phyloP scores from a whole-genome alignment of 108 stramenopile genomes.

The Stephanodiscus minutulus region DNA sequence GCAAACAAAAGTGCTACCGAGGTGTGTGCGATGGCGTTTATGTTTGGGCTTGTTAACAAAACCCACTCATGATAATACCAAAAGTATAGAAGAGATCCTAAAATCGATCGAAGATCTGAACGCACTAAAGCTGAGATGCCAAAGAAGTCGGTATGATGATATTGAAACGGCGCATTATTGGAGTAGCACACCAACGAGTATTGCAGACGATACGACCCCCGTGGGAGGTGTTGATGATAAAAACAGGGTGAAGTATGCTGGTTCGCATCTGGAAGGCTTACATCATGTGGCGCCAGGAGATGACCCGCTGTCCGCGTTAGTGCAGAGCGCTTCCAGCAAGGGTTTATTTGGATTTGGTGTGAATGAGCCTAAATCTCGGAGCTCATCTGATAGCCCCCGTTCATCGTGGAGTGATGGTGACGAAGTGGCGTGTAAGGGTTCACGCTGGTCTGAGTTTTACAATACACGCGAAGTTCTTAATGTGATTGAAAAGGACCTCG shows the following conservation, averaged over 20 bases:
- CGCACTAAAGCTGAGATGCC: conserved; percentile 29
- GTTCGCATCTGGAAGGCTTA: conserved; percentile 4
- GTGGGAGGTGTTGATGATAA: background rate
- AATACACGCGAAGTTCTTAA: conserved; percentile 48
- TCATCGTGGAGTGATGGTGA: background rate
- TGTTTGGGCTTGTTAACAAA: conserved; percentile 26
- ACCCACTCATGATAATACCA: conserved; percentile 9
- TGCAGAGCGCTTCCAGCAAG: background rate
- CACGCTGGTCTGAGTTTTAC: conserved; percentile 48
- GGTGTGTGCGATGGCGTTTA: conserved; percentile 45
- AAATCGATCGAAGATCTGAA: conserved; percentile 28
- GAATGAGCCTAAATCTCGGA: background rate
- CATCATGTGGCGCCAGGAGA: conserved; percentile 44
- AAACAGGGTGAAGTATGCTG: background rate
- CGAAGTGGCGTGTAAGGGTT: conserved; percentile 11
- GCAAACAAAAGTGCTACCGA: conserved; percentile 12
- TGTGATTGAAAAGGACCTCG: conserved; percentile 86
- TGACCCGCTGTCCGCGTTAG: conserved; percentile 44
- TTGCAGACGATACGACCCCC: conserved; percentile 16
- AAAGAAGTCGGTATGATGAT: conserved; percentile 42
- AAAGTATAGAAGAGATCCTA: background rate
- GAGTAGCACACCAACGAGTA: conserved; percentile 28
- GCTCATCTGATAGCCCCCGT: background rate
- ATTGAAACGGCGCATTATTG: conserved; percentile 43
- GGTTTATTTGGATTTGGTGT: conserved; percentile 4